These are phyloP conservation scores for Phaeomoniella chlamydospora DNA, from an alignment of 2,329 filamentous ascomycete species.

Conservation along the genomic window DNA sequence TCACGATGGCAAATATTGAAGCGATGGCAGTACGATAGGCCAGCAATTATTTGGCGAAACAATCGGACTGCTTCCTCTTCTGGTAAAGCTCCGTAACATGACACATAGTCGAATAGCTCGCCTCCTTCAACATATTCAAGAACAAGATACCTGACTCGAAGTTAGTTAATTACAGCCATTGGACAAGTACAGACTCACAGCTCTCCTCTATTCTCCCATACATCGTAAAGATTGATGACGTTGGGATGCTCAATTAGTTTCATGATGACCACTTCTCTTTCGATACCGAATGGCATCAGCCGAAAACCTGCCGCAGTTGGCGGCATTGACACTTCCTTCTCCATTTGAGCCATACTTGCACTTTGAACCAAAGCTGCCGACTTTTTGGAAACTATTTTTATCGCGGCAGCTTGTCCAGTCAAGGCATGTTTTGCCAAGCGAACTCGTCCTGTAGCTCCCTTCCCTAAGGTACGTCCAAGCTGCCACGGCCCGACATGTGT, in stretches of 20 bases:
- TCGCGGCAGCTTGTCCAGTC: conserved; percentile 70
- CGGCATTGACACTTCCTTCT: conserved; percentile 49
- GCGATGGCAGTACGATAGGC: conserved; percentile 80
- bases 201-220: conserved; percentile 94
- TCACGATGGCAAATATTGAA: conserved; percentile 95
- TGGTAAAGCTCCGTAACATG: conserved; percentile 52
- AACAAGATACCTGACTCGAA: conserved; percentile 63
- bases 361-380: conserved; percentile 69
- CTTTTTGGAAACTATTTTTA: conserved; percentile 87
- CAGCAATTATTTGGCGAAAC: conserved; percentile 87
- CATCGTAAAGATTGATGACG: conserved; percentile 86
- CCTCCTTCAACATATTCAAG: conserved; percentile 79
- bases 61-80: conserved; percentile 73
- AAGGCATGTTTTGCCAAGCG: conserved; percentile 66
- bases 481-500: conserved; percentile 90
- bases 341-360: conserved; percentile 71
- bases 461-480: conserved; percentile 74
- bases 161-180: too few relatives aligned
- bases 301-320: conserved; percentile 45
- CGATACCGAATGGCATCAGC: conserved; percentile 73
- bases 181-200: too few relatives aligned
- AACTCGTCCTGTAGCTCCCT: conserved; percentile 79
- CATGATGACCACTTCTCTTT: conserved; percentile 92
- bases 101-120: conserved; percentile 81
- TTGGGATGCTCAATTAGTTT: conserved; percentile 92